Percentiles rank a stretch among this genome's conserved stretches.
These are phyloP conservation scores for Arthroderma sp. DNA, from an alignment of 2,329 filamentous ascomycete species.

Conservation along the genomic window DNA sequence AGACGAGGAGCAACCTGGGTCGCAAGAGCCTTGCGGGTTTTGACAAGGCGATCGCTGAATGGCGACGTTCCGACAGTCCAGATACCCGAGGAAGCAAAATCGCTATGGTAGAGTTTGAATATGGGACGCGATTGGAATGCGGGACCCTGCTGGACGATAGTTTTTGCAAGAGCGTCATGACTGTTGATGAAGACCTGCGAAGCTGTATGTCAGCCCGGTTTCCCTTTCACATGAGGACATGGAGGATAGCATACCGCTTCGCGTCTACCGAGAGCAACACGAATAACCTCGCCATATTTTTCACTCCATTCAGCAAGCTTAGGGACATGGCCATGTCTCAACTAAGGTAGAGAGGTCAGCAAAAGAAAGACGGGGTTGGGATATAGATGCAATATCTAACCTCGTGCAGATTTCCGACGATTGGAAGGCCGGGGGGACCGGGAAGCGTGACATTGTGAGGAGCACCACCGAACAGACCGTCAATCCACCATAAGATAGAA, in stretches of 20 bases:
- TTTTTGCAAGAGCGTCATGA: slow-evolving; percentile 3
- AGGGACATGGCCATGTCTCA: no score
- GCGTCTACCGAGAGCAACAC: slow-evolving; percentile 6
- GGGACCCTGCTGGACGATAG: slow-evolving; percentile 3
- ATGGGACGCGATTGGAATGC: slow-evolving; percentile 5
- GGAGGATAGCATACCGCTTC: slow-evolving; percentile 5
- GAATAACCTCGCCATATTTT: slow-evolving; percentile 5
- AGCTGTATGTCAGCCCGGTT: background rate
- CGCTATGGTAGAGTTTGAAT: slow-evolving; percentile 5
- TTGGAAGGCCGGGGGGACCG: slow-evolving; percentile 3
- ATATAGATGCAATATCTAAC: background rate
- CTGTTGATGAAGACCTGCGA: slow-evolving; percentile 6
- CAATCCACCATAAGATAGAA: slow-evolving; percentile 4
- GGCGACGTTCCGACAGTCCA: slow-evolving; percentile 8
- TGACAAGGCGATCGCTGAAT: slow-evolving; percentile 10
- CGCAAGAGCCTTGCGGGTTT: slow-evolving; percentile 11
- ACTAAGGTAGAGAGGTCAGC: no score
- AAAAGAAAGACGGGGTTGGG: no score
- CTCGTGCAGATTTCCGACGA: slow-evolving; percentile 4
- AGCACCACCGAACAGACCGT: slow-evolving; percentile 3
- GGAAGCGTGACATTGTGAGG: slow-evolving; percentile 4
- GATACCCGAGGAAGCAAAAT: slow-evolving; percentile 6
- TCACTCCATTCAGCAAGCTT: slow-evolving; percentile 3
- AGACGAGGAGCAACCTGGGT: slow-evolving; percentile 10
- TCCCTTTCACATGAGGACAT: background rate